Evolutionary conservation across 371 early-diverging fungal species (phyloP).

Genomic region (Circinella minor): DNA sequence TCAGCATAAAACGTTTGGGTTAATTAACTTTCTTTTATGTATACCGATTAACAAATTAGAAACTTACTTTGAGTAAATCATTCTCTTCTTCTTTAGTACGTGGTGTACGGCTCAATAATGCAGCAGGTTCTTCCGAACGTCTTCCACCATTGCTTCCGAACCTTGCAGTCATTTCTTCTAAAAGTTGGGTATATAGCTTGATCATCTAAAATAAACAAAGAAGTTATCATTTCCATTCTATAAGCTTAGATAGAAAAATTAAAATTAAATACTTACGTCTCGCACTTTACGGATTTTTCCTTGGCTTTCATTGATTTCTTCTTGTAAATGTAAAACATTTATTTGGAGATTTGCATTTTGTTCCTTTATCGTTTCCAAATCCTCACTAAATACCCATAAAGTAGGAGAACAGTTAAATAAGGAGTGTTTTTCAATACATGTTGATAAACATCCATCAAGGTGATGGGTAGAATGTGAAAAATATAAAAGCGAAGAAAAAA

Average conservation of each 20-base stretch:
- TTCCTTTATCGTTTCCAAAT: constrained; percentile 62
- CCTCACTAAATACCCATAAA: constrained; percentile 27
- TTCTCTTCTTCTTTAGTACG: constrained; percentile 72
- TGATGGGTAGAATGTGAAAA: too few relatives aligned
- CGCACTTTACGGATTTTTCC: constrained; percentile 77
- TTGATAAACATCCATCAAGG: too few relatives aligned
- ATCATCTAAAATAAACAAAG: constrained; percentile 30
- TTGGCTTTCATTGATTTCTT: constrained; percentile 74
- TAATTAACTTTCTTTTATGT: neutral
- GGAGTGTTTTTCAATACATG: too few relatives aligned
- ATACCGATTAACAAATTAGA: neutral
- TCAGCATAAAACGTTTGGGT: neutral
- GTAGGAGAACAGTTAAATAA: neutral
- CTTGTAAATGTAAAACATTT: constrained; percentile 64
- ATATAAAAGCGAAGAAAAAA: neutral
- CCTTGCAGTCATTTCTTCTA: constrained; percentile 51
- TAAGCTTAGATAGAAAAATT: neutral
- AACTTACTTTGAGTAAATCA: constrained; percentile 66
- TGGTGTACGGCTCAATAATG: constrained; percentile 28
- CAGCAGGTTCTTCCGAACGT: constrained; percentile 32
- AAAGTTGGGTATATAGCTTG: constrained; percentile 63
- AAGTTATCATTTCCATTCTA: neutral
- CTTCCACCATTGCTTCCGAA: constrained; percentile 31
- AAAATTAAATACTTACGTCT: constrained; percentile 51
- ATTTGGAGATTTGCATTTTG: constrained; percentile 66